phyloP scores from a whole-genome alignment of 169 alveolate genomes.

The Plasmodium relictum region DNA sequence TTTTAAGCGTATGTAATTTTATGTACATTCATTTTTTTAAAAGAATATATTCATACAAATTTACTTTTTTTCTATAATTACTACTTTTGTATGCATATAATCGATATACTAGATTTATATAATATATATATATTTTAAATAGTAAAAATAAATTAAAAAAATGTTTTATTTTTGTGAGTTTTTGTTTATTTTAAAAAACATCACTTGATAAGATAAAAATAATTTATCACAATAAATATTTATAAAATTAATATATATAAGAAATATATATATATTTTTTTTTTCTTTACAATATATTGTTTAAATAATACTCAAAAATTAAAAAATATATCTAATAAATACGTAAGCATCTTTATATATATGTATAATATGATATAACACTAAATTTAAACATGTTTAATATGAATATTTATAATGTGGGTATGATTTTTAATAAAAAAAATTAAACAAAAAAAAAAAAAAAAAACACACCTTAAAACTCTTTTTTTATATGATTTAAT shows the following conservation, averaged over 20 bases:
- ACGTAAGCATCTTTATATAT: not conserved
- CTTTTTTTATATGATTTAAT: no score
- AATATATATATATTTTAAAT: not conserved
- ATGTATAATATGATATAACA: not conserved
- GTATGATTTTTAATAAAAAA: not conserved
- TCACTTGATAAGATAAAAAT: not conserved
- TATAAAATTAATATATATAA: not conserved
- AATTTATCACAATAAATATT: not conserved
- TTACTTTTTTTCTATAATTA: not conserved
- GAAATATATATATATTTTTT: no score
- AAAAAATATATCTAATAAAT: not conserved
- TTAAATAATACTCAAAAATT: not conserved
- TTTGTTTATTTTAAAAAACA: not conserved
- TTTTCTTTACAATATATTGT: not conserved
- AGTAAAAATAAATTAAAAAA: not conserved
- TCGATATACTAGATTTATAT: no score
- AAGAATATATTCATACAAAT: not conserved
- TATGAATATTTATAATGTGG: not conserved
- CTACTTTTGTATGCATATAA: not conserved
- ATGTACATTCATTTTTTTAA: not conserved
- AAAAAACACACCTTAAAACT: not conserved
- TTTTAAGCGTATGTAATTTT: no score
- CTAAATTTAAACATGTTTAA: not conserved
- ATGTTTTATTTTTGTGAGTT: constrained; percentile 9
- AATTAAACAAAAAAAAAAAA: not conserved